Conservation (phyloP, 2,329 filamentous ascomycete species). For the Aureobasidium lini region DNA sequence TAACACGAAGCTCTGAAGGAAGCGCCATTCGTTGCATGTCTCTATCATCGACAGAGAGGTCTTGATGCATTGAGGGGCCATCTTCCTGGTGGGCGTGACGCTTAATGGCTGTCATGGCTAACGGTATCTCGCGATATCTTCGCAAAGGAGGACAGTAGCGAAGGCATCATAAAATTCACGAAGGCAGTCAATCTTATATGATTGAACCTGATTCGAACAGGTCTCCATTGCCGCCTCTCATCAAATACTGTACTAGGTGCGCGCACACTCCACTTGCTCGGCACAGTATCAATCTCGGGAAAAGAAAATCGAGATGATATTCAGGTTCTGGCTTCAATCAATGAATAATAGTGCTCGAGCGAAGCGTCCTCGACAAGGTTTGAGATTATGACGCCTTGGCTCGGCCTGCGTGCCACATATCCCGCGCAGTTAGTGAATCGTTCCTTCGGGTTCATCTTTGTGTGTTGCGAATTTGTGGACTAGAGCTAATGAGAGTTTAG, state of each 20-base stretch:
- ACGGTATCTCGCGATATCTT: background rate
- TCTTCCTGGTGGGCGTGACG: background rate
- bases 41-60: background rate
- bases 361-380: background rate
- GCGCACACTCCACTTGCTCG: background rate
- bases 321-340: background rate
- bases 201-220: background rate
- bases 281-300: background rate
- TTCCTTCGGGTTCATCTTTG: background rate
- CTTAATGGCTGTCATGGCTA: background rate
- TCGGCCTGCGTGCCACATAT: background rate
- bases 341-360: background rate
- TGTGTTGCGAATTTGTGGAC: background rate
- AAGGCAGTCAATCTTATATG: background rate
- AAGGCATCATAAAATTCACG: background rate
- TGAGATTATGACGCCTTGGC: background rate
- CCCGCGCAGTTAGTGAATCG: background rate
- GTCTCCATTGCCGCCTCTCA: background rate
- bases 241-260: background rate
- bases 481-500: background rate
- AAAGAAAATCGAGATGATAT: background rate
- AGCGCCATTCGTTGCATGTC: conserved; percentile 26
- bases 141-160: background rate
- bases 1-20: conserved; percentile 21
- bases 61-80: background rate